Conservation (phyloP, 2,329 filamentous ascomycete genomes). For the Madurella fahalii region DNA sequence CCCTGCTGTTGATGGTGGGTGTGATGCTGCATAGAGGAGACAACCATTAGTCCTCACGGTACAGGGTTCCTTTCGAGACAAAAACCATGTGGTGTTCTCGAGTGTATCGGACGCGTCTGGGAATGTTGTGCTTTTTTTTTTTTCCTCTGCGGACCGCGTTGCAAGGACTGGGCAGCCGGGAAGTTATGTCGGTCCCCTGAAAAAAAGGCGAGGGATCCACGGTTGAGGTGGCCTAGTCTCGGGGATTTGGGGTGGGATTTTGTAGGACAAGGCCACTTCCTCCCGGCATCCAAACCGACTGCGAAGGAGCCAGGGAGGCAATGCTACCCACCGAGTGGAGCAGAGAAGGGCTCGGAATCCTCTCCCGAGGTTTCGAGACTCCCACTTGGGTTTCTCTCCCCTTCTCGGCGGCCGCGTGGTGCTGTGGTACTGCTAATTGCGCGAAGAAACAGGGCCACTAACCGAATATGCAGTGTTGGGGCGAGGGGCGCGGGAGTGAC, state of each 20-base stretch:
- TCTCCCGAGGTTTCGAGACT: constrained; percentile 37
- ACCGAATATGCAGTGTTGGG: constrained; percentile 27
- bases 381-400: constrained; percentile 32
- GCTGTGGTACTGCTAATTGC: constrained; percentile 22
- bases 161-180: constrained; percentile 32
- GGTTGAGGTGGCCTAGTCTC: constrained; percentile 47
- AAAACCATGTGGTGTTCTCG: constrained; percentile 23
- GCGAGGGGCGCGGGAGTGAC: constrained; percentile 24
- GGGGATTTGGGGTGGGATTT: constrained; percentile 32
- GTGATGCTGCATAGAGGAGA: constrained; percentile 69
- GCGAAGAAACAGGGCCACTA: constrained; percentile 18
- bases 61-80: constrained; percentile 21
- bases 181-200: constrained; percentile 29
- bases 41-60: constrained; percentile 49
- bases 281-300: constrained; percentile 24
- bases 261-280: constrained; percentile 24
- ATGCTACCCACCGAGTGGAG: constrained; percentile 25
- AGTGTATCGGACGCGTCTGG: constrained; percentile 25
- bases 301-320: constrained; percentile 20
- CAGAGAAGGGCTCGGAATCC: constrained; percentile 32
- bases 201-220: constrained; percentile 45
- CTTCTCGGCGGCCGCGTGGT: constrained; percentile 24
- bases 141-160: constrained; percentile 13
- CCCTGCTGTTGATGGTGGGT: constrained; percentile 69
- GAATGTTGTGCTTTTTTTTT: constrained; percentile 26